A percentile compares a stretch with the other conserved stretches of the same genome.
Evolutionary conservation across 2,329 filamentous ascomycete genomes (phyloP).

Genomic region (Tolypocladium amazonense): DNA sequence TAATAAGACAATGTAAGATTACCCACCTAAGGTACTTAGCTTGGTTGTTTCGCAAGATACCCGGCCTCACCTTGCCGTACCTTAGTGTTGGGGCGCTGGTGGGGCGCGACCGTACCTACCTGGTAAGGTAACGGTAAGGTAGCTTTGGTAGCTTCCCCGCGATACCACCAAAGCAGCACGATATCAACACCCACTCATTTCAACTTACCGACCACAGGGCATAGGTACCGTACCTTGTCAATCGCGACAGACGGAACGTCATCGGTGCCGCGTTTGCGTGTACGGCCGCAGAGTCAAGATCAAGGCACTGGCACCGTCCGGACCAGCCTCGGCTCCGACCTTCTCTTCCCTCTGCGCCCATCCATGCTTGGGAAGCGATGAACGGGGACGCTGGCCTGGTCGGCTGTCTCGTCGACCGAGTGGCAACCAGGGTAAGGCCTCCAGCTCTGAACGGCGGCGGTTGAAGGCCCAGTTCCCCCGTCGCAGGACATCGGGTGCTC

Average conservation of each 20-base stretch:
- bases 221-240: neutral
- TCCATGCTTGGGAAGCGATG: constrained; percentile 24
- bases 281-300: neutral
- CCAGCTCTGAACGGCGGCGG: too few species aligned
- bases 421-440: constrained; percentile 45
- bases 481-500: neutral
- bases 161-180: too few species aligned
- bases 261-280: neutral
- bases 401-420: constrained; percentile 50
- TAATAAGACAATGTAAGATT: too few species aligned
- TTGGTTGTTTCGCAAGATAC: too few species aligned
- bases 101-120: too few species aligned
- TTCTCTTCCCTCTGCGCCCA: neutral
- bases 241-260: neutral
- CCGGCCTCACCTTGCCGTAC: too few species aligned
- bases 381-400: constrained; percentile 50
- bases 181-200: too few species aligned
- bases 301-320: neutral
- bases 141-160: too few species aligned
- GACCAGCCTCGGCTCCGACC: neutral
- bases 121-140: too few species aligned
- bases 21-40: too few species aligned
- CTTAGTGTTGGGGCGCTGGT: too few species aligned
- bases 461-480: neutral
- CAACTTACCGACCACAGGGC: neutral